Evolutionary conservation across 2,329 filamentous ascomycete species (phyloP), one percentile per base, ranked within the genome.

Genomic region (Neofusicoccum parvum): DNA sequence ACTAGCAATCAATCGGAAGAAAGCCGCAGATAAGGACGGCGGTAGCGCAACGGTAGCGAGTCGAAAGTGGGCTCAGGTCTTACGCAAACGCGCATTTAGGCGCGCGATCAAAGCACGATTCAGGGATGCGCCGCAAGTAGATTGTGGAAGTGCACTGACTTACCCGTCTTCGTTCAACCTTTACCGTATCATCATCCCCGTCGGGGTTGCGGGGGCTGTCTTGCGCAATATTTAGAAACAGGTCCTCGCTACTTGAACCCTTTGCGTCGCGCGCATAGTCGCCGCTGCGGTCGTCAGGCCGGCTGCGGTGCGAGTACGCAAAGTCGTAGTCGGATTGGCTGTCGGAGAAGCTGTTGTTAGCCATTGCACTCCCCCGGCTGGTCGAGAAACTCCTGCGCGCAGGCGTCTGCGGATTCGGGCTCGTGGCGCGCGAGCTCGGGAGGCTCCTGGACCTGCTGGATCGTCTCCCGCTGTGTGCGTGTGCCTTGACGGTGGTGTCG

Each of bases 141-240:
- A 60, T 60, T 59, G 20, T 23, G 54, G 43, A 60, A 60, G 62
- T 54, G 60, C 51, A 62, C 54, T 64, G 62, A 72, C 73, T 71
- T 68, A 77, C 75, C 69, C 74, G 70, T 68, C 73, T 67, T 64
- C 73, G 68, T 65, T 77, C 75, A 7, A 72, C 66, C 14, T 74
- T 72, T 39, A 71, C 66, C n/a, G 70, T 64, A 32, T 69, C 66
- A 45, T 77, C 76, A 7, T 69, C 67, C 46, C 63, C 63, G 45
- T 65, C 63, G 12, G 58, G 63, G 45, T 17, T 69, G 17, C 73
- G 71, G 34, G 74, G 72, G 54, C 62, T 74, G 68, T 79, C 77
- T 54, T 75, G 75, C 53, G 79, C 79, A 64, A 80, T 76, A 67
- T 80, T 75, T 54, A 80, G 69, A 67, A 81, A 81, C 34, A 81